A percentile compares a stretch with the other conserved stretches of the same genome.
Conservation (phyloP, 2,329 filamentous ascomycete genomes). For the Setomelanomma holmii region DNA sequence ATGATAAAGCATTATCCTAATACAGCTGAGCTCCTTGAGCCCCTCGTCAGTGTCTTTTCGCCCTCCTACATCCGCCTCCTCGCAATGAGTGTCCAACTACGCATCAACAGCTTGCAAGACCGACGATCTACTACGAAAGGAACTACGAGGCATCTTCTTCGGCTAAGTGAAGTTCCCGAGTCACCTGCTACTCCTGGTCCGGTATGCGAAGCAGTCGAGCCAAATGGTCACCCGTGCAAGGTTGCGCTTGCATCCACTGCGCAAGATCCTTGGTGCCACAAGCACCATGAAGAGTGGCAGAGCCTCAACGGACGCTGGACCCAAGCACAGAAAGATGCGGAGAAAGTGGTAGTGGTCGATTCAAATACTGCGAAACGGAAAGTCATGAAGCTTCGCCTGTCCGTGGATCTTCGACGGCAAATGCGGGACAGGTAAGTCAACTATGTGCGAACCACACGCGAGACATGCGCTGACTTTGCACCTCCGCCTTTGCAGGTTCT, state of each 20-base stretch:
- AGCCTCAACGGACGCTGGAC: conserved; percentile 25
- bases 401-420: conserved; percentile 30
- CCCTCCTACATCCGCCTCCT: conserved; percentile 13
- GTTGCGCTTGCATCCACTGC: conserved; percentile 8
- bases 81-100: conserved; percentile 16
- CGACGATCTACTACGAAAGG: conserved; percentile 7
- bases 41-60: conserved; percentile 13
- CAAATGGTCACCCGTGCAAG: conserved; percentile 26
- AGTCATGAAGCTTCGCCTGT: conserved; percentile 29
- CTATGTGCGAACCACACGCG: no score
- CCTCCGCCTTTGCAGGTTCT: no score
- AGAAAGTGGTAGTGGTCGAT: conserved; percentile 18
- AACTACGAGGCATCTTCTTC: conserved; percentile 14
- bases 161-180: conserved; percentile 18
- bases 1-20: neutral
- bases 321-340: conserved; percentile 22
- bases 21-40: neutral
- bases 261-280: conserved; percentile 19
- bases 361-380: conserved; percentile 28
- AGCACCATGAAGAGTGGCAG: conserved; percentile 25
- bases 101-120: conserved; percentile 13
- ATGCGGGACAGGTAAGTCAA: conserved; percentile 27
- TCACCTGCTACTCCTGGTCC: conserved; percentile 15
- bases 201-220: conserved; percentile 32
- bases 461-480: no score